Evolutionary conservation across 2,329 filamentous ascomycete species (phyloP).

Genomic region (Paraconiothyrium brasiliense): DNA sequence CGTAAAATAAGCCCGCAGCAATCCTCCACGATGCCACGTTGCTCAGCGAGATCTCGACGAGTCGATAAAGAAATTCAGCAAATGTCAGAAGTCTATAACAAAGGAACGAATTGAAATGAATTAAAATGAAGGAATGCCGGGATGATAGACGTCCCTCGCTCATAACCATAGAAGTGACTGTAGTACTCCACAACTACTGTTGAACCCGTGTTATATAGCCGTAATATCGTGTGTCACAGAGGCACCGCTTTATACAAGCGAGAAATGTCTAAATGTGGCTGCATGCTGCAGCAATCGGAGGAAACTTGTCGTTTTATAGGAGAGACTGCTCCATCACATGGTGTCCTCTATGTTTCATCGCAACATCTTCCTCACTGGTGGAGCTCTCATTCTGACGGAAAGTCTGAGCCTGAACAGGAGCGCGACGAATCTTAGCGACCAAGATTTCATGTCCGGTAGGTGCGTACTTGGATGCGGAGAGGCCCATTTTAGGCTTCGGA

Average conservation of each 20-base stretch:
- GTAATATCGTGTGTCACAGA: neutral
- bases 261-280: neutral
- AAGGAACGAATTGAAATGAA: neutral
- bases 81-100: neutral
- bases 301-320: neutral
- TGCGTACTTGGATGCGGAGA: slow-evolving; percentile 20
- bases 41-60: too few species aligned
- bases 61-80: neutral
- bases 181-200: neutral
- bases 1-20: too few species aligned
- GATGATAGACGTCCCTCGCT: neutral
- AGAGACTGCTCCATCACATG: neutral
- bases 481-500: slow-evolving; percentile 17
- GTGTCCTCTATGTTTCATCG: neutral
- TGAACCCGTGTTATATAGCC: neutral
- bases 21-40: neutral
- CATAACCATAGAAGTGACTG: neutral
- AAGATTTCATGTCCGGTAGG: neutral
- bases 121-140: neutral
- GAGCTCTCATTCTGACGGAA: neutral
- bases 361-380: neutral
- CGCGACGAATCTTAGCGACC: neutral
- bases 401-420: neutral
- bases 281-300: neutral
- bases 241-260: neutral